Evolutionary conservation across 2,329 filamentous ascomycete genomes (phyloP).

Genomic region (Elsinoe australis): DNA sequence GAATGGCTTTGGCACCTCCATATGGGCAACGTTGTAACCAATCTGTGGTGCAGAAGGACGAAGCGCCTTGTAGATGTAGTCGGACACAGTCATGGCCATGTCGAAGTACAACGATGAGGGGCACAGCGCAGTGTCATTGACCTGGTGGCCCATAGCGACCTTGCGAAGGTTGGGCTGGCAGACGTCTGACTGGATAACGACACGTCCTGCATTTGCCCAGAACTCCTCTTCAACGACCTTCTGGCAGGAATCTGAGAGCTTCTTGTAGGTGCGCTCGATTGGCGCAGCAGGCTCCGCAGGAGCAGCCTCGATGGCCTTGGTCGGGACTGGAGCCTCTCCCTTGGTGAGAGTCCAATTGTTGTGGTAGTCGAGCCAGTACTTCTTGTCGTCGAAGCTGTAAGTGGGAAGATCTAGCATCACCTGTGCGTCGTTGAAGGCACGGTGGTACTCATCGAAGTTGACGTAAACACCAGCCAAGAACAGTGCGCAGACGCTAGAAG

Average conservation of each 20-base stretch:
- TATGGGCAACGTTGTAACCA: slow-evolving; percentile 56
- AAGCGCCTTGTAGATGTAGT: slow-evolving; percentile 60
- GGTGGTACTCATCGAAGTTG: slow-evolving; percentile 64
- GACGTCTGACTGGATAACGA: slow-evolving; percentile 60
- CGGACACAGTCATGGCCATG: slow-evolving; percentile 56
- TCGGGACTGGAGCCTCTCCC: slow-evolving; percentile 46
- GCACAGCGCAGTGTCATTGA: slow-evolving; percentile 59
- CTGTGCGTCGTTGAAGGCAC: slow-evolving; percentile 51
- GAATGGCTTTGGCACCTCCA: slow-evolving; percentile 64
- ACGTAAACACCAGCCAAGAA: slow-evolving; percentile 56
- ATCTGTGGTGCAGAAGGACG: slow-evolving; percentile 50
- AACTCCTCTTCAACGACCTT: slow-evolving; percentile 56
- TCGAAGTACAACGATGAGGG: slow-evolving; percentile 59
- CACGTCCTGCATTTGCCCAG: slow-evolving; percentile 50
- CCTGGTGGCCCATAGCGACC: slow-evolving; percentile 57
- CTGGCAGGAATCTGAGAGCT: slow-evolving; percentile 57
- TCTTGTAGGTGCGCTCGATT: slow-evolving; percentile 44
- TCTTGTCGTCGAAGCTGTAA: slow-evolving; percentile 63
- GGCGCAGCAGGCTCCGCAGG: slow-evolving; percentile 32
- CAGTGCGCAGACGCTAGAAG: slow-evolving; percentile 50
- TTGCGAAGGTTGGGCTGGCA: slow-evolving; percentile 55
- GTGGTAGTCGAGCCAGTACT: slow-evolving; percentile 63
- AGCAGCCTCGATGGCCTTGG: slow-evolving; percentile 31
- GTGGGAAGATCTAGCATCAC: slow-evolving; percentile 57
- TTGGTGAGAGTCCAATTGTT: slow-evolving; percentile 68